Conservation (phyloP, 2,329 filamentous ascomycete species). For the Trichophyton simii region DNA sequence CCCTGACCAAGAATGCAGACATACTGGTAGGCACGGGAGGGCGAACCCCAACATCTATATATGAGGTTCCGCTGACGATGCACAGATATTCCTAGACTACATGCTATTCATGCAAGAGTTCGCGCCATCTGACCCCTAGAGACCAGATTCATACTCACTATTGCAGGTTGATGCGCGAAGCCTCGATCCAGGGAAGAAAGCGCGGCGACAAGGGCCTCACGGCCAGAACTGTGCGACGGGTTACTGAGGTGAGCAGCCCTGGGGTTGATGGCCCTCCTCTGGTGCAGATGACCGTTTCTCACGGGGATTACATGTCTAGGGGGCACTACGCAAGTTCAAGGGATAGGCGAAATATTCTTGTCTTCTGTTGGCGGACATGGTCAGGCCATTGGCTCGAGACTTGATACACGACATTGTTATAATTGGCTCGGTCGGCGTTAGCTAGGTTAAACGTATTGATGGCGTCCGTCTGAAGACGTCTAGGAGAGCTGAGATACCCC, state of each 20-base stretch:
- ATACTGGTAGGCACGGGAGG: slow-evolving; percentile 52
- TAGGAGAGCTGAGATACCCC: neutral
- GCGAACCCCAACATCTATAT: neutral
- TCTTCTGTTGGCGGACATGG: too few relatives aligned
- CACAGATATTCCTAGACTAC: slow-evolving; percentile 71
- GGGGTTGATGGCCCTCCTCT: neutral
- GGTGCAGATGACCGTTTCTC: neutral
- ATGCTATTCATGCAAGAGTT: slow-evolving; percentile 63
- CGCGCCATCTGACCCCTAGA: slow-evolving; percentile 15
- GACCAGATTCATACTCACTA: neutral
- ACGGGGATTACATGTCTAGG: neutral
- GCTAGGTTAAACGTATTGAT: neutral
- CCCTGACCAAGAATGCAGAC: slow-evolving; percentile 73
- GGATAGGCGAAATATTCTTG: neutral
- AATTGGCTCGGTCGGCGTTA: neutral
- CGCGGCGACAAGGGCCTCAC: slow-evolving; percentile 60
- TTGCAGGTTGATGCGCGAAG: slow-evolving; percentile 62
- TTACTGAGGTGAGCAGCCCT: slow-evolving; percentile 52
- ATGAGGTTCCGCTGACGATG: neutral
- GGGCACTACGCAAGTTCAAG: slow-evolving; percentile 6
- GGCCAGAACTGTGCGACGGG: slow-evolving; percentile 64
- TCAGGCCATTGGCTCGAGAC: too few relatives aligned
- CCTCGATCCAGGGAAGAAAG: slow-evolving; percentile 61
- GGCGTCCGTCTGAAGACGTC: neutral
- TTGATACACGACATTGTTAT: neutral